Percentiles rank a stretch among this genome's conserved stretches.
phyloP scores from a whole-genome alignment of 768 basidiomycete species.

The Termitomyces sp. region DNA sequence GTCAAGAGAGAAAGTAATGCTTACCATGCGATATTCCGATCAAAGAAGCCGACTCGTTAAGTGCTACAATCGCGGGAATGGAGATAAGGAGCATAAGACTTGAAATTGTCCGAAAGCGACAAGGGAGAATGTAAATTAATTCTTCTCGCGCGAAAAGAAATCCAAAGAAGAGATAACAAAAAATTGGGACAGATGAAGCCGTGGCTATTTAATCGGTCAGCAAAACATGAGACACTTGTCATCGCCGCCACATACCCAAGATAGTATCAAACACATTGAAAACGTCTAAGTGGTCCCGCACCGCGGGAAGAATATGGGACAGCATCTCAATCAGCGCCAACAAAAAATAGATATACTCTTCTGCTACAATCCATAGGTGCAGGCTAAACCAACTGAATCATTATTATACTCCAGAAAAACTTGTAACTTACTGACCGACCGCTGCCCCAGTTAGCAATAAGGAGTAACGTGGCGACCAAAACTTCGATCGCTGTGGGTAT shows the following conservation, averaged over 20 bases:
- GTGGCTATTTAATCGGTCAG: constrained; percentile 34
- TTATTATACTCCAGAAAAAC: neutral
- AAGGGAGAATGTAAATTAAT: constrained; percentile 52
- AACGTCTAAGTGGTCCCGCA: constrained; percentile 31
- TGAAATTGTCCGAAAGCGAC: constrained; percentile 40
- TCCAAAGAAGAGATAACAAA: constrained; percentile 61
- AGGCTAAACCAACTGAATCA: constrained; percentile 30
- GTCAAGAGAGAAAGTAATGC: constrained; percentile 18
- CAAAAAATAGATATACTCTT: constrained; percentile 58
- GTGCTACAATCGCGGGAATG: constrained; percentile 51
- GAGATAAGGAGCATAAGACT: constrained; percentile 46
- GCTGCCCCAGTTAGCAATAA: constrained; percentile 45
- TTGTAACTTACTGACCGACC: constrained; percentile 40
- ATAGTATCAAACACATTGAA: constrained; percentile 57
- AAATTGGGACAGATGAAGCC: constrained; percentile 61
- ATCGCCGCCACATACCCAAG: constrained; percentile 48
- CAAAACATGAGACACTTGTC: neutral
- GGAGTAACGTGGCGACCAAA: constrained; percentile 52
- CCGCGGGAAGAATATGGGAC: constrained; percentile 51
- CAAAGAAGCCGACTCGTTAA: constrained; percentile 66
- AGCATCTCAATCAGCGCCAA: constrained; percentile 62
- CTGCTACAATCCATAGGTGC: constrained; percentile 57
- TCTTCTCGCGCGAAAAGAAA: constrained; percentile 52
- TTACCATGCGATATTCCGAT: constrained; percentile 54
- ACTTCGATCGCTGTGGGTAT: constrained; percentile 65